These are phyloP conservation scores for Ganoderma resinaceum DNA, from an alignment of 1,284 basidiomycete genomes.

Conservation along the genomic window DNA sequence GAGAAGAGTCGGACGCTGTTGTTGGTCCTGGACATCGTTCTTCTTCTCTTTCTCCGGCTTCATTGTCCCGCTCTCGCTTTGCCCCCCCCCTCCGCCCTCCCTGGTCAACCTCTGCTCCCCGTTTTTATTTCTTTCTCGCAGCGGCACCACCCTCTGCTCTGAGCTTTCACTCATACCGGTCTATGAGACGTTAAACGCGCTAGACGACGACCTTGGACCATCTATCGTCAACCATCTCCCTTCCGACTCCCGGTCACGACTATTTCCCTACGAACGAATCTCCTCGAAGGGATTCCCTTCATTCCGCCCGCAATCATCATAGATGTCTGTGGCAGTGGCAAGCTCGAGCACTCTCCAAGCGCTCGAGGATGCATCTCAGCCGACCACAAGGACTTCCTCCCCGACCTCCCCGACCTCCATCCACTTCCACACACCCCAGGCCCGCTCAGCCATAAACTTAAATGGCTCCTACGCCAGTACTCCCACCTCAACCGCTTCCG, in stretches of 20 bases:
- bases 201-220: slow-evolving; percentile 25
- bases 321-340: slow-evolving; percentile 51
- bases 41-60: slow-evolving; percentile 24
- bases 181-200: slow-evolving; percentile 30
- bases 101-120: slow-evolving; percentile 12
- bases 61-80: slow-evolving; percentile 18
- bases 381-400: slow-evolving; percentile 55
- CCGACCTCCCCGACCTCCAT: slow-evolving; percentile 59
- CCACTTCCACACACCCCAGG: slow-evolving; percentile 42
- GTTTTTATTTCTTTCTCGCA: slow-evolving; percentile 14
- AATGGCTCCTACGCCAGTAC: slow-evolving; percentile 32
- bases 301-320: slow-evolving; percentile 10
- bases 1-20: slow-evolving; percentile 11
- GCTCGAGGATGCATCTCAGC: slow-evolving; percentile 45
- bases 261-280: slow-evolving; percentile 12
- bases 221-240: slow-evolving; percentile 11
- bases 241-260: slow-evolving; percentile 18
- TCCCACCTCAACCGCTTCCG: slow-evolving; percentile 23
- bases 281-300: slow-evolving; percentile 2
- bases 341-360: slow-evolving; percentile 46
- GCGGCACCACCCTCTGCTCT: slow-evolving; percentile 12
- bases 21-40: slow-evolving; percentile 15
- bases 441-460: slow-evolving; percentile 35
- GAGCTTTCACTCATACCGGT: slow-evolving; percentile 27
- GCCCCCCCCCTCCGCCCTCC: slow-evolving; percentile 17